These are phyloP conservation scores for Wickerhamiella vanderwaltii DNA, from an alignment of 805 yeast genomes.

Conservation along the genomic window DNA sequence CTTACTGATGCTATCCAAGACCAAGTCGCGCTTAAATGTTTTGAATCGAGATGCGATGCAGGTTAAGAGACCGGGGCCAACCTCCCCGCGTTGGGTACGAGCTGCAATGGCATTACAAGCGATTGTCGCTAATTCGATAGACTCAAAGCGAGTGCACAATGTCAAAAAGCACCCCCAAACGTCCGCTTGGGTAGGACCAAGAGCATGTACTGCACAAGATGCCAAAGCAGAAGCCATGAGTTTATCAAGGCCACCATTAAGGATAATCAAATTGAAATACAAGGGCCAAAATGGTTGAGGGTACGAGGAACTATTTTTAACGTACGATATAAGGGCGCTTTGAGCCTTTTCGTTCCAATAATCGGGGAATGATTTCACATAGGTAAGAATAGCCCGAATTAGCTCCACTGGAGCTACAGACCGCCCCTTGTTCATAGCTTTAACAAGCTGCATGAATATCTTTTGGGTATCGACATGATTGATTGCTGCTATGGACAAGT, in stretches of 20 bases:
- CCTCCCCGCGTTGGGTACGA: neutral
- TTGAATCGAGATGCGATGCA: neutral
- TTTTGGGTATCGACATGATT: slow-evolving; percentile 5
- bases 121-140: neutral
- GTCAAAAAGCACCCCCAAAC: slow-evolving; percentile 22
- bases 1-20: neutral
- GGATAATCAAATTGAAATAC: slow-evolving; percentile 15
- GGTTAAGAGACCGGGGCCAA: neutral
- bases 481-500: slow-evolving; percentile 28
- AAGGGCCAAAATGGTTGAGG: slow-evolving; percentile 19
- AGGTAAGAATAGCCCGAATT: slow-evolving; percentile 29
- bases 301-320: slow-evolving; percentile 13
- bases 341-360: slow-evolving; percentile 20
- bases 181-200: slow-evolving; percentile 4
- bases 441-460: slow-evolving; percentile 17
- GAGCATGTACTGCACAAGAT: neutral
- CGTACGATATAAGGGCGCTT: slow-evolving; percentile 17
- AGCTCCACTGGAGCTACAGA: slow-evolving; percentile 21
- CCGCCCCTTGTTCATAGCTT: slow-evolving; percentile 17
- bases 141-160: slow-evolving; percentile 9
- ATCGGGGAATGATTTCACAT: slow-evolving; percentile 33
- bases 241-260: neutral
- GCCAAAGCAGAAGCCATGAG: neutral
- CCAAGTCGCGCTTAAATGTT: neutral
- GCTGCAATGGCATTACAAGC: neutral